Base-by-base conservation (phyloP, 2,329 filamentous ascomycete genomes). In the Venturia nashicola region DNA sequence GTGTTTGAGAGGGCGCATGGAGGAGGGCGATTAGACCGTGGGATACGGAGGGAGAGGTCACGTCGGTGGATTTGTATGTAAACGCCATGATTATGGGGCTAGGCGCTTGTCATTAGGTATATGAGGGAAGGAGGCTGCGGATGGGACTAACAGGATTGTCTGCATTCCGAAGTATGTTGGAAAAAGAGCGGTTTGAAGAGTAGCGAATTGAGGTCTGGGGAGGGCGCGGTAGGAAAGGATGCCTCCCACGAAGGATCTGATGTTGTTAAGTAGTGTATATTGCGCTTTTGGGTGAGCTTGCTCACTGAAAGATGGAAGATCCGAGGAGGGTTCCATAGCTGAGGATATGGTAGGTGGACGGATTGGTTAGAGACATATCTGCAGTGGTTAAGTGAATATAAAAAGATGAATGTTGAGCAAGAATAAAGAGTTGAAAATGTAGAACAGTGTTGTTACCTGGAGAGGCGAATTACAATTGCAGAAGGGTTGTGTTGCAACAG, bases 311-410 rank as follows among this genome's bases (percentile, higher is more conserved):
- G 74, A 96, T 82, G 46, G 91, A 89, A 36, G 88, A 87, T 67
- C 94, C 94, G 16, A 97, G 80, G 61, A 97, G 83, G 23, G 90
- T 91, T 68, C 91, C 91, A 77, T 95, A 96, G 72, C 90, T 94
- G 66, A 92, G 77, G 66, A 93, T 82, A 74, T 93, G 90, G 76
- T 91, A 93, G 16, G 88, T 87, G 59, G 83, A 87, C 59, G 83
- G 82, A 27, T 86, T 86, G 65, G 83, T 81, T 65, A 90, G 73
- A 4, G 74, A 71, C 42, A 72, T 69, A 18, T 12, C 46, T 51
- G 46, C 14, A 9, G 4, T 51, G 20, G 20, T 51, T 27, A 16
- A 14, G 20, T 2, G 20, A 6, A 23, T 27, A 5, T 20, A 9
- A 20, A 51, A 6, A 51, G 20, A 51, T 9, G 6, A 14, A 46